These are phyloP conservation scores for Botrytis byssoidea DNA, from an alignment of 2,329 filamentous ascomycete species.

Conservation along the genomic window DNA sequence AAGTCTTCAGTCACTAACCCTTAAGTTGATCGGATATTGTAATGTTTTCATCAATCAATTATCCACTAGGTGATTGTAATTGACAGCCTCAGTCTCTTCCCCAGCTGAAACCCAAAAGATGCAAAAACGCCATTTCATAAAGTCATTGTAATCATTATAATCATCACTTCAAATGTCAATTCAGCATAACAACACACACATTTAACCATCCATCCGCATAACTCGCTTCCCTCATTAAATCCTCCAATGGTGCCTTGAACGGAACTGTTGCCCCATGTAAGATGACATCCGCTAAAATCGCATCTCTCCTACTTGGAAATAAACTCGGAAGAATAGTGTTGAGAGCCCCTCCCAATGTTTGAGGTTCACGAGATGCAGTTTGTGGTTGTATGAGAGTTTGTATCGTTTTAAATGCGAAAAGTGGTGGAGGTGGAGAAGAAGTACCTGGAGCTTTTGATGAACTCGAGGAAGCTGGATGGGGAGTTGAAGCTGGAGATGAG, in stretches of 20 bases:
- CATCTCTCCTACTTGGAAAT: constrained; percentile 83
- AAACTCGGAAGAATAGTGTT: constrained; percentile 73
- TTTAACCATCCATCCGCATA: constrained; percentile 94
- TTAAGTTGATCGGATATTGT: neutral
- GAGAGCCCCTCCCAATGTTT: constrained; percentile 75
- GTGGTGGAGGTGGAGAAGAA: constrained; percentile 34
- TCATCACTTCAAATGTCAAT: constrained; percentile 17
- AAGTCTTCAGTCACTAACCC: neutral
- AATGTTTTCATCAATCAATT: neutral
- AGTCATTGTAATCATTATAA: neutral
- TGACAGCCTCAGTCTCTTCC: neutral
- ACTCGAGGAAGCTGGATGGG: constrained; percentile 42
- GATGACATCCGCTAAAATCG: constrained; percentile 78
- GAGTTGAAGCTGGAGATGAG: constrained; percentile 62
- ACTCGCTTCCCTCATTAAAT: constrained; percentile 76
- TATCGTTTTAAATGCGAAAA: constrained; percentile 65
- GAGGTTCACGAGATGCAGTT: constrained; percentile 48
- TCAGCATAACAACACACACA: constrained; percentile 68
- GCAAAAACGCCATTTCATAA: neutral
- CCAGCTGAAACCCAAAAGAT: neutral
- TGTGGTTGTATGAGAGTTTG: constrained; percentile 68
- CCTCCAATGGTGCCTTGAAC: constrained; percentile 75
- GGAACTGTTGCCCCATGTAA: constrained; percentile 84
- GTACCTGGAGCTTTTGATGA: constrained; percentile 25
- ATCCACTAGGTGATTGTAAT: neutral